These are phyloP conservation scores for Amanita muscaria DNA, from an alignment of 768 basidiomycete genomes.

Conservation along the genomic window DNA sequence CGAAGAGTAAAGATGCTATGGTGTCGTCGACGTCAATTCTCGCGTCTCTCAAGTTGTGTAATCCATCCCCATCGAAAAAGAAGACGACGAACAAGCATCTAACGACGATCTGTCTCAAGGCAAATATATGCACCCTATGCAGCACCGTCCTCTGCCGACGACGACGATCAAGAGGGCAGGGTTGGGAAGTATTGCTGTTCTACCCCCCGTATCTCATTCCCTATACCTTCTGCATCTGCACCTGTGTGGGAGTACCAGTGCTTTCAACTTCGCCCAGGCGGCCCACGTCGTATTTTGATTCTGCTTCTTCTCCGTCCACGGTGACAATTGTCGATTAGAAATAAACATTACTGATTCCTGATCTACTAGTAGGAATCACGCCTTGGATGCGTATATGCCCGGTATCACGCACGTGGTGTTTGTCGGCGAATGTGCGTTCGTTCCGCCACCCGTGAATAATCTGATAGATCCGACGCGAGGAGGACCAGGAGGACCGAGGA, in stretches of 20 bases:
- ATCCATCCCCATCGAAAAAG: conserved; percentile 17
- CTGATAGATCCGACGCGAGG: conserved; percentile 8
- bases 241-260: not conserved
- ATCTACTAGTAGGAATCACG: conserved; percentile 81
- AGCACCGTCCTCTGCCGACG: conserved; percentile 25
- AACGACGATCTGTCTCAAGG: conserved; percentile 31
- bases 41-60: conserved; percentile 8
- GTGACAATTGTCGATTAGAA: not conserved
- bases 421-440: conserved; percentile 89
- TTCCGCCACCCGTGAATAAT: conserved; percentile 41
- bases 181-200: not conserved
- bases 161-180: conserved; percentile 9
- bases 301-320: not conserved
- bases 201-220: not conserved
- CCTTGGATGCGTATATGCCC: conserved; percentile 90
- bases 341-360: conserved; percentile 10
- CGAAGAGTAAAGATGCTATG: conserved; percentile 14
- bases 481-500: conserved; percentile 11
- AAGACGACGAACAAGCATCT: too few relatives aligned
- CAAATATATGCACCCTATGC: conserved; percentile 50
- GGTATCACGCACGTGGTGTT: conserved; percentile 97
- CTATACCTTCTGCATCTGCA: conserved; percentile 9
- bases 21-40: too few relatives aligned
- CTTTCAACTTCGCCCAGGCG: not conserved
- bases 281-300: not conserved